Percentiles rank a stretch among this genome's conserved stretches.
phyloP scores from a whole-genome alignment of 257 asterid species.

The Avicennia marina region DNA sequence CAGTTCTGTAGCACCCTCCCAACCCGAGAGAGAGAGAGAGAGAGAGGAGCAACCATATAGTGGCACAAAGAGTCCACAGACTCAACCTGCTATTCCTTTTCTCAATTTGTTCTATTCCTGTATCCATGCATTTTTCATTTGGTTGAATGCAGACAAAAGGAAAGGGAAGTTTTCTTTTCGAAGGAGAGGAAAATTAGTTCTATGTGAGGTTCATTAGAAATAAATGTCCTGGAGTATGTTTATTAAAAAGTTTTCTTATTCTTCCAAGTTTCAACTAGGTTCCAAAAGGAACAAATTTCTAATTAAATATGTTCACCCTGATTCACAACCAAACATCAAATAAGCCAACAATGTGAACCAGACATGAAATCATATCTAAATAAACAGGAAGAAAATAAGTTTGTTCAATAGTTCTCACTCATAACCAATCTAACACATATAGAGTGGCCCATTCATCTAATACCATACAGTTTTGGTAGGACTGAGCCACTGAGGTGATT shows the following conservation, averaged over 20 bases:
- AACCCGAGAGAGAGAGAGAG: neutral
- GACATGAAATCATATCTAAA: no score
- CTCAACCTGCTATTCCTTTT: neutral
- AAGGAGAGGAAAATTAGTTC: neutral
- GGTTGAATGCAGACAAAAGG: neutral
- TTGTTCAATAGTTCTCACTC: conserved; percentile 2
- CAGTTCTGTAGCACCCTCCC: no score
- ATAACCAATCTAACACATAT: neutral
- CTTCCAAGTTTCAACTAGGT: neutral
- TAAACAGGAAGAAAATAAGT: neutral
- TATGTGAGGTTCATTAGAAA: neutral
- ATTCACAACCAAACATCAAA: neutral
- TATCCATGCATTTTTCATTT: neutral
- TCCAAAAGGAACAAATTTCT: neutral
- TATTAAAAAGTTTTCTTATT: neutral
- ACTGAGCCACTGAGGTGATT: conserved; percentile 3
- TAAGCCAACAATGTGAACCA: no score
- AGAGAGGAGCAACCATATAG: neutral
- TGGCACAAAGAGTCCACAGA: neutral
- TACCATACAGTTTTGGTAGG: neutral
- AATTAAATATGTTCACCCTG: neutral
- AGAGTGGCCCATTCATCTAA: conserved; percentile 1
- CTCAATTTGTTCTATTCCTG: no score
- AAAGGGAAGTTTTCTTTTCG: neutral
- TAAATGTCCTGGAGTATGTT: neutral